A percentile compares a stretch with the other conserved stretches of the same genome.
Conservation (phyloP, 345 rosid genomes). For the Syzygium aromaticum region DNA sequence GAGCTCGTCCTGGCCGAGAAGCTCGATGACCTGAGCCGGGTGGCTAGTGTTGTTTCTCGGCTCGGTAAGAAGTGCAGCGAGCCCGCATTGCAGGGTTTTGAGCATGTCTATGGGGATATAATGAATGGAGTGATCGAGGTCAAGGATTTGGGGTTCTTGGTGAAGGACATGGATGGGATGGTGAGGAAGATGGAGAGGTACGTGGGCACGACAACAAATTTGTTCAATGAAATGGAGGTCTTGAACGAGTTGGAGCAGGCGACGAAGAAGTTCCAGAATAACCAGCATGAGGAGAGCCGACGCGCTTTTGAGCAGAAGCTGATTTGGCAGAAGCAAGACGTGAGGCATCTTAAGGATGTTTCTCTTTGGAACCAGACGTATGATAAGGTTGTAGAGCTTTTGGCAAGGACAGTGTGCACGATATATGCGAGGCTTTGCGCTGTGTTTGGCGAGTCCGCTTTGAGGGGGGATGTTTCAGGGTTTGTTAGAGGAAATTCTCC, state of each 20-base stretch:
- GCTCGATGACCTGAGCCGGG: slow-evolving; percentile 75
- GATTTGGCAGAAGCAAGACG: slow-evolving; percentile 94
- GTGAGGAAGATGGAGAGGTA: slow-evolving; percentile 87
- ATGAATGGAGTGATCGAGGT: slow-evolving; percentile 69
- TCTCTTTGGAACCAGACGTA: slow-evolving; percentile 84
- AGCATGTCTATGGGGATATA: slow-evolving; percentile 86
- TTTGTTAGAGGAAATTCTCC: slow-evolving; percentile 10
- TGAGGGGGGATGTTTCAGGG: slow-evolving; percentile 14
- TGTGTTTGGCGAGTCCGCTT: slow-evolving; percentile 52
- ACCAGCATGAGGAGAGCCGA: slow-evolving; percentile 75
- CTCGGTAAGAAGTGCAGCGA: slow-evolving; percentile 79
- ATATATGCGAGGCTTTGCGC: slow-evolving; percentile 61
- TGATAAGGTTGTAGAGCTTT: slow-evolving; percentile 85
- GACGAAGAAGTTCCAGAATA: slow-evolving; percentile 64
- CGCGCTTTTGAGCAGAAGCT: slow-evolving; percentile 89
- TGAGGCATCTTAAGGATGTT: slow-evolving; percentile 75
- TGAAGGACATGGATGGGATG: slow-evolving; percentile 93
- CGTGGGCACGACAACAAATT: slow-evolving; percentile 54
- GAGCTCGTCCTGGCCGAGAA: slow-evolving; percentile 77
- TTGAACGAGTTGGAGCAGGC: slow-evolving; percentile 80
- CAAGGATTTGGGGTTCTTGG: slow-evolving; percentile 72
- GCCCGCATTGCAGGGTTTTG: slow-evolving; percentile 91
- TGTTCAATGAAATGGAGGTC: slow-evolving; percentile 88
- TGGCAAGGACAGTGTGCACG: slow-evolving; percentile 85
- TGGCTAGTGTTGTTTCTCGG: slow-evolving; percentile 75